A percentile compares a stretch with the other conserved stretches of the same genome.
These are phyloP conservation scores for Spirogloea muscicola DNA, from an alignment of 139 green algal genomes.

Conservation along the genomic window DNA sequence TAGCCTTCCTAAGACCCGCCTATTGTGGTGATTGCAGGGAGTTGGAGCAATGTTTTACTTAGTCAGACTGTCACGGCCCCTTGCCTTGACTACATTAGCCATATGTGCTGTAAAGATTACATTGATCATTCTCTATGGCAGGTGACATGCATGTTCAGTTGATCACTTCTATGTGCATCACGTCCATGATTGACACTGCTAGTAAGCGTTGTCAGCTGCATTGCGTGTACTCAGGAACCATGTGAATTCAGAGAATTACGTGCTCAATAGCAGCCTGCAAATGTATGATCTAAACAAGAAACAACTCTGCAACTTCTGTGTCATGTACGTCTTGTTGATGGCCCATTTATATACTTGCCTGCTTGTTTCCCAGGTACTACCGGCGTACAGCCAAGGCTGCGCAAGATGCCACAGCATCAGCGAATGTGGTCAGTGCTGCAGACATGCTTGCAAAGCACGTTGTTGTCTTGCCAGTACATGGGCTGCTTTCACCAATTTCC, in stretches of 20 bases:
- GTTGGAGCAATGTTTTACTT: slow-evolving; percentile 70
- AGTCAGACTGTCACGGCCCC: slow-evolving; percentile 55
- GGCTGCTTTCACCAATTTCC: no score
- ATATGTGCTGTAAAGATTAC: slow-evolving; percentile 60
- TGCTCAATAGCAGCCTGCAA: no score
- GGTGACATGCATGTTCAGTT: not conserved
- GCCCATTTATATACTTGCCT: not conserved
- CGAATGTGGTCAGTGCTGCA: slow-evolving; percentile 45
- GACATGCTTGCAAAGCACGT: no score
- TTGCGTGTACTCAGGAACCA: no score
- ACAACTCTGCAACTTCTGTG: no score
- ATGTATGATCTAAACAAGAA: no score
- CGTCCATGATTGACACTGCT: not conserved
- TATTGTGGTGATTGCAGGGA: not conserved
- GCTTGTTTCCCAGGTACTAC: slow-evolving; percentile 16
- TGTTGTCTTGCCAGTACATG: no score
- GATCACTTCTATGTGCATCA: not conserved
- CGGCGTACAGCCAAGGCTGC: slow-evolving; percentile 42
- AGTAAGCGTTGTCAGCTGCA: no score
- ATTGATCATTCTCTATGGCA: slow-evolving; percentile 22
- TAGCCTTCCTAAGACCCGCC: no score
- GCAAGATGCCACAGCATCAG: slow-evolving; percentile 66
- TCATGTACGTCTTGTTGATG: no score
- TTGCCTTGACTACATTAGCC: slow-evolving; percentile 55
- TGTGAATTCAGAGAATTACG: no score